These are phyloP conservation scores for Candida morakotiae DNA, from an alignment of 805 yeast species.

Conservation along the genomic window DNA sequence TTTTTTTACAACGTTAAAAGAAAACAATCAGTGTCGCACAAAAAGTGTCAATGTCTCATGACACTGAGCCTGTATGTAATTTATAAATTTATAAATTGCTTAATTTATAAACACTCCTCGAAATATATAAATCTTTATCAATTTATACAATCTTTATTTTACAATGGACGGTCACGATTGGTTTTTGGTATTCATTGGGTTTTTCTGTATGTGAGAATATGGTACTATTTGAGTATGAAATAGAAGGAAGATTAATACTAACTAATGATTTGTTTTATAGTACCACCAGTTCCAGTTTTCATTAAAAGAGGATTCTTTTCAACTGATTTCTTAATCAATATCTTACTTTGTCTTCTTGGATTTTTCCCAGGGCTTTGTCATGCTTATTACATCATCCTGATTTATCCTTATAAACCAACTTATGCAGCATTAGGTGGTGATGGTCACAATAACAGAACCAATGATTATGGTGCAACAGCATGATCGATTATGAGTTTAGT, in stretches of 20 bases:
- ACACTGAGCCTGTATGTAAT: too few relatives aligned
- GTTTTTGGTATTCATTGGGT: constrained; percentile 62
- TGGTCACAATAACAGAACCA: constrained; percentile 21
- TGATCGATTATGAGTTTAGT: too few relatives aligned
- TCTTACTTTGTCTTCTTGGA: constrained; percentile 67
- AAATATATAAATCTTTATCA: too few relatives aligned
- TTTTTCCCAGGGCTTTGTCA: constrained; percentile 76
- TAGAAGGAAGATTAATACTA: too few relatives aligned
- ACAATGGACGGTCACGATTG: constrained; percentile 50
- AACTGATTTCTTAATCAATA: constrained; percentile 64
- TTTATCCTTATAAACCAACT: constrained; percentile 50
- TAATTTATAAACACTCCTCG: too few relatives aligned
- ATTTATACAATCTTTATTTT: too few relatives aligned
- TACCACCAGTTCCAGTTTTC: constrained; percentile 79
- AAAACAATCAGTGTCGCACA: neutral
- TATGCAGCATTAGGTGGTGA: constrained; percentile 26
- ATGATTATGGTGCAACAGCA: constrained; percentile 7
- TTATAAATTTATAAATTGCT: too few relatives aligned
- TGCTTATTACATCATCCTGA: constrained; percentile 71
- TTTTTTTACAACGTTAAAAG: too few relatives aligned
- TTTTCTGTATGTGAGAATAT: constrained; percentile 40
- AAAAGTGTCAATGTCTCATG: too few relatives aligned
- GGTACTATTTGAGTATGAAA: too few relatives aligned
- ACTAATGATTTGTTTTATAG: too few relatives aligned
- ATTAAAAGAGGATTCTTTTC: constrained; percentile 71